Base-by-base conservation (phyloP, 2,329 filamentous ascomycete species). In the Aspergillus calidoustus region DNA sequence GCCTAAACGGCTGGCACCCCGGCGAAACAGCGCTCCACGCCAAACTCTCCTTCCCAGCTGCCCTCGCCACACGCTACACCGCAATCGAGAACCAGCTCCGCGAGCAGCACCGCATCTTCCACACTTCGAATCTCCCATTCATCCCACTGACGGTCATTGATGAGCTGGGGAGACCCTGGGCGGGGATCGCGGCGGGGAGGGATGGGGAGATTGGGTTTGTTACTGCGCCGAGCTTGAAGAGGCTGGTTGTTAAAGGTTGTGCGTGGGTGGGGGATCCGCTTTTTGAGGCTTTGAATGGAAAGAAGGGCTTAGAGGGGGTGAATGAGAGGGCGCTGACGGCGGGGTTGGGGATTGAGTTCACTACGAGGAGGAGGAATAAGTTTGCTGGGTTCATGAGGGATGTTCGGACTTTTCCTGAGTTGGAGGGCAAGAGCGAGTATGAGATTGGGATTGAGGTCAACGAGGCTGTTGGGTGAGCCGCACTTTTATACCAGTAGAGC, bases 91-190 rank as follows among this genome's bases (percentile, higher is more conserved):
- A 38, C 49, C 48, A 46, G 11, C 25, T 59, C 6, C 57, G 47
- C 3, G 57, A 59, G 19, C 57, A 59, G 25, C 57, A 59, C 19
- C 57, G 49, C 41, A 30, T 59, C 28, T 59, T 59, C 28, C 57
- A 59, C 8, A 59, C 57, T 8, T 59, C 57, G 3, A 59, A 49
- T 5, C 15, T 59, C 11, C 57, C 49, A 0, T 59, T 59, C n/a
- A 54, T 59, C 17, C 43, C 57, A 0, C 11, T 59, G 2, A 43
- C 57, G 1, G 34, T 47, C 9, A 38, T 47, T 13, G 57, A 59
- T 17, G 4, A 8, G 3, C 15, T 47, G 9, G 57, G 57, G 3
- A 48, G 57, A 25, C 57, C 57, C 7, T 59, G 57, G 57, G 57
- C 25, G 4, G 47, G 47, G 1, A 59, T 59, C 4, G 57, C 51